A percentile compares a stretch with the other conserved stretches of the same genome.
phyloP scores from a whole-genome alignment of 257 asterid genomes.

The Parsonsia alboflavescens region DNA sequence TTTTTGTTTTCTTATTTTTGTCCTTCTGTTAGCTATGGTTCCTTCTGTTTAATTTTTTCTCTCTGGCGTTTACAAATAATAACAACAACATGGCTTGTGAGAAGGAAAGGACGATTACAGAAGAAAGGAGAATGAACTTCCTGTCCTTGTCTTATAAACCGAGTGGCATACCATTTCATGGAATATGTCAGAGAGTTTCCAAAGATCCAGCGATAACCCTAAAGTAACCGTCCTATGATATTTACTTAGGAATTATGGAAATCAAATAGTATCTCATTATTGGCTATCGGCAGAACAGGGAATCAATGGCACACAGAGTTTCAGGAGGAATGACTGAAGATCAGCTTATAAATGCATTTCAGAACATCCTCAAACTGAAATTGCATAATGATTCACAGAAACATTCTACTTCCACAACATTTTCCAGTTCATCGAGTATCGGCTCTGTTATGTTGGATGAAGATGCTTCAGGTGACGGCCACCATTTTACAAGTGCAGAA shows the following conservation, averaged over 20 bases:
- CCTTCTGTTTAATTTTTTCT: no score
- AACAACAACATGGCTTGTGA: no score
- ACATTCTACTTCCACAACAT: slow-evolving; percentile 5
- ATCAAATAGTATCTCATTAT: no score
- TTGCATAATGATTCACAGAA: background rate
- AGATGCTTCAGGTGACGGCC: background rate
- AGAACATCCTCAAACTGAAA: background rate
- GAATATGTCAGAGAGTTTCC: background rate
- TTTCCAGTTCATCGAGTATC: background rate
- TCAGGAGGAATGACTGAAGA: background rate
- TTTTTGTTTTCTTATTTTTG: background rate
- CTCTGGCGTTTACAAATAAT: no score
- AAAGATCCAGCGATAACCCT: no score
- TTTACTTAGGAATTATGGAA: background rate
- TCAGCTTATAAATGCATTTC: background rate
- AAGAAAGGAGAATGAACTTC: background rate
- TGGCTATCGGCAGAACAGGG: no score
- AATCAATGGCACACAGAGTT: background rate
- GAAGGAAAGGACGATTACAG: background rate
- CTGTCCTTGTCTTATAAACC: background rate
- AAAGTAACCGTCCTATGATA: background rate
- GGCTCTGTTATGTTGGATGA: background rate
- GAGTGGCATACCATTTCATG: no score
- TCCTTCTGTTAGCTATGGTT: background rate
- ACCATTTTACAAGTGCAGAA: background rate